phyloP scores from a whole-genome alignment of 2,329 filamentous ascomycete species.

The Dactylellina cionopaga region DNA sequence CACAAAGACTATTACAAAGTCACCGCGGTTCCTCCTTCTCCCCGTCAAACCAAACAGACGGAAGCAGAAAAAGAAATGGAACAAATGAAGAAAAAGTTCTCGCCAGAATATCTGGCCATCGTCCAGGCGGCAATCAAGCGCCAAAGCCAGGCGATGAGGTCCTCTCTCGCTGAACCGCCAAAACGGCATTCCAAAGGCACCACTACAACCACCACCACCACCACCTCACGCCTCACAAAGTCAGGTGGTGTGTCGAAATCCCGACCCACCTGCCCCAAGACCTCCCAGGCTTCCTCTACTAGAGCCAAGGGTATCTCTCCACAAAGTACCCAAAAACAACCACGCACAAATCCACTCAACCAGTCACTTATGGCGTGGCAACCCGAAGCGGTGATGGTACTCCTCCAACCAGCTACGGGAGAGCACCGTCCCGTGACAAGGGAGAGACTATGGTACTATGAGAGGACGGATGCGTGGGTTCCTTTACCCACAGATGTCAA shows the following conservation, averaged over 20 bases:
- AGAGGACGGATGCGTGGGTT: not conserved
- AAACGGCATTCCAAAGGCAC: no score
- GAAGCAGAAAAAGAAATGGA: not conserved
- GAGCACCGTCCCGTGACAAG: not conserved
- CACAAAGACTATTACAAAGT: not conserved
- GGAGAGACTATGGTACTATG: not conserved
- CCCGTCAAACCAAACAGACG: not conserved
- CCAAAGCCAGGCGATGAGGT: not conserved
- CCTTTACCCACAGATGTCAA: not conserved
- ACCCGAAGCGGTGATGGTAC: not conserved
- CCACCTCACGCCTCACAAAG: not conserved
- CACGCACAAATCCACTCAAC: no score
- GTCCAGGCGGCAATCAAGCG: not conserved
- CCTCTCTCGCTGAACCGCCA: not conserved
- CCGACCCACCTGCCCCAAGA: no score
- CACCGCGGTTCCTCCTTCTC: not conserved
- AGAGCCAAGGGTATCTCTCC: no score
- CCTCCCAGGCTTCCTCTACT: no score
- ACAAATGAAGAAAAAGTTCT: not conserved
- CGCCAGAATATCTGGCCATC: slow-evolving; percentile 1
- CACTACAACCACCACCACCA: not conserved
- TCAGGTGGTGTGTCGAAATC: not conserved
- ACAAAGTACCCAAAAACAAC: no score
- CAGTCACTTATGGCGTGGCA: no score
- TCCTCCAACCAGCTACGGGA: not conserved